Evolutionary conservation across 306 rosid species (phyloP).

Genomic region (Dryas drummondii): DNA sequence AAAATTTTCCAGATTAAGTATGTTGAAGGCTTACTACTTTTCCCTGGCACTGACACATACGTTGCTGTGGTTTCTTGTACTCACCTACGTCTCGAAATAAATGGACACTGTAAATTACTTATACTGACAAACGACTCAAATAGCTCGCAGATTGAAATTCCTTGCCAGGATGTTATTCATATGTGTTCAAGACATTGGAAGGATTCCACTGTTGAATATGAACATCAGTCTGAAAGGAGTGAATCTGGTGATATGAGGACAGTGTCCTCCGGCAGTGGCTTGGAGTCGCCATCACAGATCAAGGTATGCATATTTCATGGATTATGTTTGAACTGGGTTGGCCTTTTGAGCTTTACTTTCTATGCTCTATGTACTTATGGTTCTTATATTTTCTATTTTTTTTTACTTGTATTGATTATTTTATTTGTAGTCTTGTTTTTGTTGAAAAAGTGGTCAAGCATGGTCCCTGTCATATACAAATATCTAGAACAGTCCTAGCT

Average conservation of each 20-base stretch:
- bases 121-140: slow-evolving; percentile 73
- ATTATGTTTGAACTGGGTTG: background rate
- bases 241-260: slow-evolving; percentile 39
- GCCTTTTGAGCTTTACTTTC: background rate
- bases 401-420: background rate
- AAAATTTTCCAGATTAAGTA: slow-evolving; percentile 57
- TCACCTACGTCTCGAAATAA: slow-evolving; percentile 34
- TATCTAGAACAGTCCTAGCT: background rate
- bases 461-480: background rate
- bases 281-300: slow-evolving; percentile 32
- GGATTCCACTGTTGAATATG: slow-evolving; percentile 47
- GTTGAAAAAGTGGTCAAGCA: background rate
- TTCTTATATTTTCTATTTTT: no score
- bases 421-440: background rate
- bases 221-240: slow-evolving; percentile 34
- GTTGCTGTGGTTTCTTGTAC: slow-evolving; percentile 68
- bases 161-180: slow-evolving; percentile 59
- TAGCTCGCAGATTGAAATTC: slow-evolving; percentile 67
- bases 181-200: slow-evolving; percentile 53
- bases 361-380: background rate
- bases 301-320: slow-evolving; percentile 44
- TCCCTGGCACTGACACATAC: slow-evolving; percentile 73
- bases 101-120: slow-evolving; percentile 55
- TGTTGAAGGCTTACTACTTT: slow-evolving; percentile 71
- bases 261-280: slow-evolving; percentile 35